These are phyloP conservation scores for Tagetes erecta DNA, from an alignment of 129 eudicot species.

Conservation along the genomic window DNA sequence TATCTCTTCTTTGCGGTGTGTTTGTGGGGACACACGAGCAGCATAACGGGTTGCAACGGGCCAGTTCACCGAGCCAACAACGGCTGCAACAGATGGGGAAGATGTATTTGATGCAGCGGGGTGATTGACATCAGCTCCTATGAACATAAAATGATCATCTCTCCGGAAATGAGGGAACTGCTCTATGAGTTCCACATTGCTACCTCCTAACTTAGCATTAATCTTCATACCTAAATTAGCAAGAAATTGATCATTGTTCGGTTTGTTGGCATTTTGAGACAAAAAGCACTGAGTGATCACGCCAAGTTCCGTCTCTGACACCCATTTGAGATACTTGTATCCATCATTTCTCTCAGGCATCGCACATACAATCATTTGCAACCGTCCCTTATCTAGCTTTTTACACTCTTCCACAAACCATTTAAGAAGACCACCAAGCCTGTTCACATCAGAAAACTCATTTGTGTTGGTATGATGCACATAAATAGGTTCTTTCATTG, in stretches of 20 bases:
- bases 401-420: constrained; percentile 22
- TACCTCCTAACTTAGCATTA: constrained; percentile 75
- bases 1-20: constrained; percentile 57
- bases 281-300: constrained; percentile 69
- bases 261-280: constrained; percentile 41
- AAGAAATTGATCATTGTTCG: constrained; percentile 43
- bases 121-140: constrained; percentile 84
- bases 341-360: constrained; percentile 68
- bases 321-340: constrained; percentile 56
- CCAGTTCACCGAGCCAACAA: constrained; percentile 62
- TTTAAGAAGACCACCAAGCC: constrained; percentile 29
- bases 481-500: constrained; percentile 44
- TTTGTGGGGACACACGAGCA: constrained; percentile 60
- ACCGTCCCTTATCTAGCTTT: neutral
- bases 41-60: constrained; percentile 49
- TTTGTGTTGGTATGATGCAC: constrained; percentile 24
- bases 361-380: constrained; percentile 50
- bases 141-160: constrained; percentile 54
- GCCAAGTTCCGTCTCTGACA: constrained; percentile 59
- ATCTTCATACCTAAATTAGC: constrained; percentile 67
- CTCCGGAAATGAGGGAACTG: constrained; percentile 39
- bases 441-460: constrained; percentile 10
- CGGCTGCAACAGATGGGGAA: constrained; percentile 71
- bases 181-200: constrained; percentile 50
- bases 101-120: constrained; percentile 41